phyloP scores from a whole-genome alignment of 805 yeast species.

The Kockiozyma suomiensis region DNA sequence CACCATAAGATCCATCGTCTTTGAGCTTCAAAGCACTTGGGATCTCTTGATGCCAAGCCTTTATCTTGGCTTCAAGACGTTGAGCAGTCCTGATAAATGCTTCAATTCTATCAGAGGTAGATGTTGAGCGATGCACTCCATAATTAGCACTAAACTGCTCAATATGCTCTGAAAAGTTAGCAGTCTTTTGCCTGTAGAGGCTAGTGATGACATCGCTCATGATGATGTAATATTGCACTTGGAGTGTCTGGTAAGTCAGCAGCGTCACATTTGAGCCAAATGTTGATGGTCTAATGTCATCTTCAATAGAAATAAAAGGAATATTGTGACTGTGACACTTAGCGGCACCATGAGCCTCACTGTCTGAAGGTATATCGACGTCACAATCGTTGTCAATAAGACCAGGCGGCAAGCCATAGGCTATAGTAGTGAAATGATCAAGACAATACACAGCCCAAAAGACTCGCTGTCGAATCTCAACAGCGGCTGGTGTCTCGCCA shows the following conservation, averaged over 20 bases:
- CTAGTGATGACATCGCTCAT: constrained; percentile 17
- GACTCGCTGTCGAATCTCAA: constrained; percentile 15
- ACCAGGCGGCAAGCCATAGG: constrained; percentile 24
- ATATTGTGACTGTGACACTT: background rate
- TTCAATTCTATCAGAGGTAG: background rate
- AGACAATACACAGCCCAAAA: constrained; percentile 28
- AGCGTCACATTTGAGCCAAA: background rate
- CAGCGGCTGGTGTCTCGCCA: background rate
- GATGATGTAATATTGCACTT: constrained; percentile 17
- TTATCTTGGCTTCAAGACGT: constrained; percentile 12
- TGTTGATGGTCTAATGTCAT: background rate
- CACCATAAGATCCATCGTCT: constrained; percentile 6
- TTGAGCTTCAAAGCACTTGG: constrained; percentile 15
- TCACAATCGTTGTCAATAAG: constrained; percentile 20
- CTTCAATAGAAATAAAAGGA: background rate
- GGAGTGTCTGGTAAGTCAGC: constrained; percentile 14
- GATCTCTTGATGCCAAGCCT: constrained; percentile 15
- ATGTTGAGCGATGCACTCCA: too few species aligned
- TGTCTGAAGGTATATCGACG: constrained; percentile 13
- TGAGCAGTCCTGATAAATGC: constrained; percentile 7
- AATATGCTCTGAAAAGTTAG: background rate
- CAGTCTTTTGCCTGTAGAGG: constrained; percentile 12
- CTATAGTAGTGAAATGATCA: constrained; percentile 18
- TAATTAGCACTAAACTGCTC: background rate
- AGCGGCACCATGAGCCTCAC: background rate